Conservation (phyloP, 2,329 filamentous ascomycete species). For the Paraphaeosphaeria sporulosa region DNA sequence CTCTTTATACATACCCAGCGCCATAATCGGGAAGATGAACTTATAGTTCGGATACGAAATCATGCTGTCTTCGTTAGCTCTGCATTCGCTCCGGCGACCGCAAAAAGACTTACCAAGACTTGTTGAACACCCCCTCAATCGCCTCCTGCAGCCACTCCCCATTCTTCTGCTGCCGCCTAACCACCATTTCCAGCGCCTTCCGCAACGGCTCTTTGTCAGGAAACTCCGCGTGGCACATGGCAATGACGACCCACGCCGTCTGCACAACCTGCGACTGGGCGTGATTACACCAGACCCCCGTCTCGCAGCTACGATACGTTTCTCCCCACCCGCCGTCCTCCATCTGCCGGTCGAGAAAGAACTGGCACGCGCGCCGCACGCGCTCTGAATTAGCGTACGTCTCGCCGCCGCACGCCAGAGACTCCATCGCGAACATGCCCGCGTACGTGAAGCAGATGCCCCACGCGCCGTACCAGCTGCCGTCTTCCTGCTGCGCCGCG, state of each 20-base stretch:
- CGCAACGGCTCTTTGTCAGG: conserved; percentile 76
- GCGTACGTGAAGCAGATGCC: conserved; percentile 98
- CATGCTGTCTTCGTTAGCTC: conserved; percentile 66
- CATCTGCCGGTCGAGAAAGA: conserved; percentile 84
- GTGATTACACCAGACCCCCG: conserved; percentile 77
- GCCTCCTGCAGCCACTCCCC: conserved; percentile 96
- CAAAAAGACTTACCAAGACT: conserved; percentile 74
- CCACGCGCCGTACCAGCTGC: conserved; percentile 98
- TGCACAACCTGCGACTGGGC: conserved; percentile 88
- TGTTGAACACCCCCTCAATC: conserved; percentile 98
- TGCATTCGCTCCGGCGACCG: background rate
- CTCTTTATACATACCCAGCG: conserved; percentile 83
- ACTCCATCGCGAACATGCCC: conserved; percentile 94
- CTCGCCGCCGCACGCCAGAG: conserved; percentile 81
- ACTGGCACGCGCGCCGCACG: conserved; percentile 80
- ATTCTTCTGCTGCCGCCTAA: conserved; percentile 83
- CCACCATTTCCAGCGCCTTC: conserved; percentile 79
- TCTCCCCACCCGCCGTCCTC: conserved; percentile 96
- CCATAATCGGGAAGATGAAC: conserved; percentile 93
- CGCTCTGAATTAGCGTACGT: conserved; percentile 76
- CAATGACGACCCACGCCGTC: conserved; percentile 89
- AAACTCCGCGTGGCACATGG: conserved; percentile 81
- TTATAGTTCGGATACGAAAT: conserved; percentile 99
- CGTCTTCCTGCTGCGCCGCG: conserved; percentile 76
- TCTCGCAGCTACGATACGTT: conserved; percentile 86